Evolutionary conservation across 2,329 filamentous ascomycete genomes (phyloP).

Genomic region (Phialemoniopsis sp.): DNA sequence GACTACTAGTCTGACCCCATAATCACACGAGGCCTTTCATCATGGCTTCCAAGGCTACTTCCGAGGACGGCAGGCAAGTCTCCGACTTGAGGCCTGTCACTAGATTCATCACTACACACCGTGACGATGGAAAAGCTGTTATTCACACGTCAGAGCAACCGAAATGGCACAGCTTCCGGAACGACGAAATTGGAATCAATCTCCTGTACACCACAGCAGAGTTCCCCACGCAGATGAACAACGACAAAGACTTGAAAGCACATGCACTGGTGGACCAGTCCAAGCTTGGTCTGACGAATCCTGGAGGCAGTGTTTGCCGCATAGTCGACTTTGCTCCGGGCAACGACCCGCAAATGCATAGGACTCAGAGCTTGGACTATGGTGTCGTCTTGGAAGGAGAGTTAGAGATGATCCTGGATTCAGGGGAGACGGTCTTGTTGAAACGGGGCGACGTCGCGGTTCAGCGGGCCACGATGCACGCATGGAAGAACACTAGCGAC

Average conservation of each 20-base stretch:
- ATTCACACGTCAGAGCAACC: constrained; percentile 7
- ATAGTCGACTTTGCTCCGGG: constrained; percentile 36
- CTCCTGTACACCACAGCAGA: too few species aligned
- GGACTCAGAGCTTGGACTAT: constrained; percentile 38
- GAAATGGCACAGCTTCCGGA: constrained; percentile 4
- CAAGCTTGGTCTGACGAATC: not conserved
- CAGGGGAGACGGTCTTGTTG: constrained; percentile 30
- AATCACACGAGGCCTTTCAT: too few species aligned
- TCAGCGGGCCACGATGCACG: constrained; percentile 37
- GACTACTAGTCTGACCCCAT: too few species aligned
- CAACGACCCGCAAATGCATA: constrained; percentile 30
- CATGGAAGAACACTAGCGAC: too few species aligned
- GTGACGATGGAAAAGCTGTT: constrained; percentile 7
- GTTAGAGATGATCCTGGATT: constrained; percentile 35
- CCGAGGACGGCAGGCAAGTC: too few species aligned
- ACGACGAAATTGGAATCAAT: too few species aligned
- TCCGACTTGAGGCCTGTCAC: too few species aligned
- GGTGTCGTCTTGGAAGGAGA: constrained; percentile 38
- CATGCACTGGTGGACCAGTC: not conserved
- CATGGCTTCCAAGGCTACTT: too few species aligned
- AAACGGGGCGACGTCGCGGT: constrained; percentile 37
- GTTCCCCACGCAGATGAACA: too few species aligned
- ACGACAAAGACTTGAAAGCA: too few species aligned
- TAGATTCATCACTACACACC: constrained; percentile 13
- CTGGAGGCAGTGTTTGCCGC: constrained; percentile 28